Base-by-base conservation (phyloP, 2,329 filamentous ascomycete species). In the Tolypocladium album region DNA sequence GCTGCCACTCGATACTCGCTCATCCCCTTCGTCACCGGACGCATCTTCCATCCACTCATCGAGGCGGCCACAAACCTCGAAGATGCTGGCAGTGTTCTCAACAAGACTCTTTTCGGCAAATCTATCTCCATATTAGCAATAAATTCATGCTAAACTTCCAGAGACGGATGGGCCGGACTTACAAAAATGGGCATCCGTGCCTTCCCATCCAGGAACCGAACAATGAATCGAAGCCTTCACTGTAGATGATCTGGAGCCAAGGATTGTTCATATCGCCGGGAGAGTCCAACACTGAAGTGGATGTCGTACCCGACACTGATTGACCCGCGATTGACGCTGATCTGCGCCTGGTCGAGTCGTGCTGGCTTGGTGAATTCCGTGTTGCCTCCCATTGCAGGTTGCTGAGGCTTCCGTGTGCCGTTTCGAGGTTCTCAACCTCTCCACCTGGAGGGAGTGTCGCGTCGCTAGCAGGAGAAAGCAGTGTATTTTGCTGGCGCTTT, bases 151-250 rank as follows among this genome's bases (percentile, higher is more conserved):
- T 13, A 2, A 20, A 20, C 11, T 9, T 20, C 20, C n/a, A 3
- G 7, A 15, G 7, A 20, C 13, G 15, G 4, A 31, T 20, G 6
- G 15, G 9, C 24, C 2, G 17, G n/a, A n/a, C 74, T 22, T 66
- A 77, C 73, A 74, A 61, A 56, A 77, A 76, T 17, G 75, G 75
- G 61, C 74, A 76, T 58, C 75, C 72, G 56, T 76, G 72, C 60
- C 70, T 70, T 0, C 75, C 74, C 66, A 77, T 69, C 74, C 74
- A 77, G 0, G 73, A 76, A 1, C 75, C 75, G 63, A 77, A 76
- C 0, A 76, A 68, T 3, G 69, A 67, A 56, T 76, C 74, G 43
- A 76, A 78, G 0, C 71, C 71, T 50, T 66, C 65, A 38, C 67
- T 63, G 61, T 74, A 76, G 12, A 76, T 68, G 11, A 58, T 61